Base-by-base conservation (phyloP, 495 filamentous ascomycete genomes). In the Penicillium robsamsonii region DNA sequence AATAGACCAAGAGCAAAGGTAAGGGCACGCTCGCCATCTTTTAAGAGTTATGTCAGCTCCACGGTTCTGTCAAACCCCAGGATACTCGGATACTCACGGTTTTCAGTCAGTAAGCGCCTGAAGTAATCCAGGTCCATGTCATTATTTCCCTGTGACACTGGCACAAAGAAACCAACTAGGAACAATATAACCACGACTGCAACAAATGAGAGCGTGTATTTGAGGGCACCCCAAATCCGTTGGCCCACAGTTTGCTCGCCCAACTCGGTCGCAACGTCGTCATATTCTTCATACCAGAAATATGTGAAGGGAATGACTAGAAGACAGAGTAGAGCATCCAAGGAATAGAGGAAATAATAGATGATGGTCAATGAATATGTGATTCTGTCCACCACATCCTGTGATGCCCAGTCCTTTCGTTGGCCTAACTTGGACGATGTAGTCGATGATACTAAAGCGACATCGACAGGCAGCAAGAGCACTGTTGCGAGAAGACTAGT, bases 261-360 rank as follows among this genome's bases (percentile, higher is more conserved):
- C 24, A 89, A 81, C 55, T 95, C 88, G 20, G 82, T 76, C 31
- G 89, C 89, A 48, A 89, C 87, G 74, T 96, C 87, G 63, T 93
- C 89, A 63, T 95, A 94, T 71, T 97, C 95, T 73, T 99, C 94
- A 59, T 95, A 96, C 85, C 86, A 96, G 73, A 99, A 99, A 74
- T 97, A 99, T 12, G 91, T 86, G 67, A 99, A 99, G 2, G 94
- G 94, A 18, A 96, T 85, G 18, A 96, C 84, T 33, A 98, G 65
- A 37, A 99, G 79, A 67, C 95, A 97, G 13, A 99, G 86, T 2
- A 96, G 69, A 1, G 92, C 92, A 72, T 99, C 95, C 56, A 96
- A 70, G 30, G 88, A 93, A 72, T 97, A 99, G 1, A 97, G 79
- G 0, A 84, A 79, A 71, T 97, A 99, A 71, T 97, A 99, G 48